Evolutionary conservation across 176 grass and related monocot species (phyloP).

Genomic region (Microstegium vimineum): DNA sequence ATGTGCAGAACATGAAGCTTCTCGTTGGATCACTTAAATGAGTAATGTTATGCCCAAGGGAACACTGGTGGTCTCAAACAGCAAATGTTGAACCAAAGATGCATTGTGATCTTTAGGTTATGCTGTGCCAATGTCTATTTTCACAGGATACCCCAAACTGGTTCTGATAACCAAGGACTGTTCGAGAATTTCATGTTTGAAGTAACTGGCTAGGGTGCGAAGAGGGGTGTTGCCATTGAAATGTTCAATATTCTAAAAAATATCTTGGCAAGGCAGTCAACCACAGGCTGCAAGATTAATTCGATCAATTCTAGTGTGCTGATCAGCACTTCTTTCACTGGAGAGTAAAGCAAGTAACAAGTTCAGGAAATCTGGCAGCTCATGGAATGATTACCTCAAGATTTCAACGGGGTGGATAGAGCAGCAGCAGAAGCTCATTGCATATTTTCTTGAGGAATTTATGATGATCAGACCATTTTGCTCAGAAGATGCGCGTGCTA

Average conservation of each 20-base stretch:
- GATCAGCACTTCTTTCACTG: neutral
- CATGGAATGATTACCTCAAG: neutral
- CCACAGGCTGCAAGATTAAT: neutral
- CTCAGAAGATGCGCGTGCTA: neutral
- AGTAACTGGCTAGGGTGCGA: neutral
- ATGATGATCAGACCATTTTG: neutral
- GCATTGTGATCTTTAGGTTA: neutral
- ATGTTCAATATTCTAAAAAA: neutral
- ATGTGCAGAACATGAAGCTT: slow-evolving; percentile 63
- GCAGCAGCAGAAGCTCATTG: neutral
- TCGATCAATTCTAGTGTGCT: neutral
- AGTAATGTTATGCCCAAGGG: neutral
- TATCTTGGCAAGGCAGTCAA: neutral
- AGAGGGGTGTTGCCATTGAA: too few relatives aligned
- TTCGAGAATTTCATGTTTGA: neutral
- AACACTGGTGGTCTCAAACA: neutral
- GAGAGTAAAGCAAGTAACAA: neutral
- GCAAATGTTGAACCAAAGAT: neutral
- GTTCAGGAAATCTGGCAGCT: neutral
- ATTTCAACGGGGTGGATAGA: neutral
- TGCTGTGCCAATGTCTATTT: neutral
- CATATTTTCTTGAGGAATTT: neutral
- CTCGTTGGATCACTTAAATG: slow-evolving; percentile 51
- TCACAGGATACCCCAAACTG: neutral
- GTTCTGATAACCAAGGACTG: neutral